phyloP scores from a whole-genome alignment of 1,139 yeast species.

The Candida sojae region DNA sequence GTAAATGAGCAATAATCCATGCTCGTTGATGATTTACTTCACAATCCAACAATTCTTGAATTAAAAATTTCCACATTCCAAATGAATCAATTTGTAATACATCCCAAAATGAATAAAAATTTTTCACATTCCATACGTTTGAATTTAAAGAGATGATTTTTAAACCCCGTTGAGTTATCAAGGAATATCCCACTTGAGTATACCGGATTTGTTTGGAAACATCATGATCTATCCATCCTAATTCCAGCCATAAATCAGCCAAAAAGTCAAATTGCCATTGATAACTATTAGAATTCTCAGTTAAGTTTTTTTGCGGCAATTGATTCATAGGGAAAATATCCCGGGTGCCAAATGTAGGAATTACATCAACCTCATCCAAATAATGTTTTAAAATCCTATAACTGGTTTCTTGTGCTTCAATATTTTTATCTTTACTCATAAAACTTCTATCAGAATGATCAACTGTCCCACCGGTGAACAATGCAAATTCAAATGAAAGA shows the following conservation, averaged over 20 bases:
- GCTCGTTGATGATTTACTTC: constrained; percentile 30
- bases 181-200: constrained; percentile 27
- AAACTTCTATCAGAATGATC: constrained; percentile 24
- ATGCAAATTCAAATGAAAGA: constrained; percentile 28
- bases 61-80: constrained; percentile 31
- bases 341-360: constrained; percentile 28
- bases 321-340: constrained; percentile 32
- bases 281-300: constrained; percentile 14
- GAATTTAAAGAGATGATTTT: constrained; percentile 34
- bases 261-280: constrained; percentile 32
- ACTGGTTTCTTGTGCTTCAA: constrained; percentile 18
- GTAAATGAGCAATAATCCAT: constrained; percentile 35
- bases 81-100: constrained; percentile 24
- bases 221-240: constrained; percentile 40
- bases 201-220: constrained; percentile 32
- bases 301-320: constrained; percentile 19
- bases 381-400: constrained; percentile 24
- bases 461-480: constrained; percentile 33
- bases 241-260: constrained; percentile 29
- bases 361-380: constrained; percentile 23
- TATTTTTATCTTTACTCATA: constrained; percentile 17
- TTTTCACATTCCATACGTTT: constrained; percentile 30
- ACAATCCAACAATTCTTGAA: constrained; percentile 29
- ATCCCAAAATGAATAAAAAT: constrained; percentile 25
- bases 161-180: constrained; percentile 26